Evolutionary conservation across 225 moss, liverwort and hornwort species (phyloP), one percentile per base, ranked within the genome.

Genomic region (Antitrichia curtipendula): DNA sequence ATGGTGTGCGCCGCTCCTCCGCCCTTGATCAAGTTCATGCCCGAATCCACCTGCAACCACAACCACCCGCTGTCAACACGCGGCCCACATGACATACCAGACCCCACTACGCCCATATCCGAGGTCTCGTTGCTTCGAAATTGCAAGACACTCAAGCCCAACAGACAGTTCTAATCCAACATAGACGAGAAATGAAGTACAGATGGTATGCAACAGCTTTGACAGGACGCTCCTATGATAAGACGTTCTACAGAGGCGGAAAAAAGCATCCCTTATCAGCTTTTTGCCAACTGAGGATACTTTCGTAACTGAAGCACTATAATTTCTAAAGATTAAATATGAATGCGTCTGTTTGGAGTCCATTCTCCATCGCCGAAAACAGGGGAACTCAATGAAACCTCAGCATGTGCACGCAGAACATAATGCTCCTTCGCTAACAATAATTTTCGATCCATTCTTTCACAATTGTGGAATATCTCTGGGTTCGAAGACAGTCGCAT

Each of bases 1-100:
- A 98, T 92, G 59, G 98, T 98, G 92, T 98, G 98, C 12, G 98
- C 98, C 57, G 98, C 98, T 81, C 96, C 96, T 82, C 98, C 98
- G 74, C 98, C 98, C 90, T 98, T 98, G 43, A 98, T 98, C 68
- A 98, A 91, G 85, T 94, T 96, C 98, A 98, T 98, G 77, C 89
- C 90, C 4, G 92, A 85, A 89, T 98, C 98, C 72, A 98, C 98
- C 94, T 97, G 87, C 81, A 86, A 80, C 24, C 53, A 64, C 36
- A 7, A 86, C 43, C 75, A 75, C 15, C 61, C 59, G 47, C 50
- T 53, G 25, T 91, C 79, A 89, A 62, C 61, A 78, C 32, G 32
- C 57, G 53, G 47, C 29, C 52, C 82, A 53, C 62, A 69, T 74
- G 61, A 78, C 41, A 56, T 65, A 65, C 78, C 64, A 86, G 65